Percentiles rank a stretch among this genome's conserved stretches.
These are phyloP conservation scores for Lojkania enalia DNA, from an alignment of 2,329 filamentous ascomycete genomes.

Conservation along the genomic window DNA sequence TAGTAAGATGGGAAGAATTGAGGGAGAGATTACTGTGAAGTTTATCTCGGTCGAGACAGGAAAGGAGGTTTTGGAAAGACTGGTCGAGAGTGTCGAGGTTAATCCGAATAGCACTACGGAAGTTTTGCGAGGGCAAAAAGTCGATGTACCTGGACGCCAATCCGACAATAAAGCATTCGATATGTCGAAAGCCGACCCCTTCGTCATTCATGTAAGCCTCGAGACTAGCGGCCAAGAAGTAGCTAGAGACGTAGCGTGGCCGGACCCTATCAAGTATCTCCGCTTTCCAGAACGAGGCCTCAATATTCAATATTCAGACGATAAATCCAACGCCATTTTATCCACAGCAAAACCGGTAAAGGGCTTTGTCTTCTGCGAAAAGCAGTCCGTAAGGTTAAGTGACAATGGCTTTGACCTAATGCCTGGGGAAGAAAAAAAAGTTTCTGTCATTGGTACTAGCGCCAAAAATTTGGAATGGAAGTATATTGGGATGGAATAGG, in stretches of 20 bases:
- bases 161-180: not conserved
- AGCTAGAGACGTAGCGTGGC: conserved; percentile 23
- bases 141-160: conserved; percentile 7
- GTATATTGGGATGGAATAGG: conserved; percentile 26
- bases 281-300: conserved; percentile 18
- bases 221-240: conserved; percentile 12
- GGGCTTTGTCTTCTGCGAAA: conserved; percentile 27
- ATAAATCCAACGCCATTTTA: conserved; percentile 10
- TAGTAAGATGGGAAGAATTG: conserved; percentile 7
- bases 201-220: conserved; percentile 20
- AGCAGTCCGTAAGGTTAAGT: conserved; percentile 19
- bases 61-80: conserved; percentile 8
- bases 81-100: conserved; percentile 11
- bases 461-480: conserved; percentile 21
- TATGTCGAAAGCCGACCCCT: conserved; percentile 15
- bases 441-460: conserved; percentile 16
- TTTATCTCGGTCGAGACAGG: conserved; percentile 22
- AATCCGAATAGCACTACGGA: conserved; percentile 25
- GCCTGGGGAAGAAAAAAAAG: conserved; percentile 21
- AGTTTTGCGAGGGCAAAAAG: conserved; percentile 10
- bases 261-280: conserved; percentile 29
- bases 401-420: conserved; percentile 36
- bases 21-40: conserved; percentile 13
- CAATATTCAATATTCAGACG: conserved; percentile 11
- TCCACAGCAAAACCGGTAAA: conserved; percentile 23